A percentile compares a stretch with the other conserved stretches of the same genome.
These are phyloP conservation scores for button mushroom (Agaricus bisporus) DNA, from an alignment of 768 basidiomycete species.

Conservation along the genomic window DNA sequence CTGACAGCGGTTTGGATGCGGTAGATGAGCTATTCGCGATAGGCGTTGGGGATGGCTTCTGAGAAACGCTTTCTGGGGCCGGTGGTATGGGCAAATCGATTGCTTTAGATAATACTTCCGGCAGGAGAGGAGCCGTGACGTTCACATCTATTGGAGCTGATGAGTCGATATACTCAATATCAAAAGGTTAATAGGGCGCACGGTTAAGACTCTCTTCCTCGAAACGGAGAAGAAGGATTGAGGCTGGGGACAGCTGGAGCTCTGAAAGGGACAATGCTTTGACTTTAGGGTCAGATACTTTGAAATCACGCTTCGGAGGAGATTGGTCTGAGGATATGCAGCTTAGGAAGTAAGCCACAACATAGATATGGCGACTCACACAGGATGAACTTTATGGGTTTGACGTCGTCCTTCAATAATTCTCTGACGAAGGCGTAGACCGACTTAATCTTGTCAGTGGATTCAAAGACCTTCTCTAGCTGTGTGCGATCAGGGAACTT, in stretches of 20 bases:
- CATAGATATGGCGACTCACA: slow-evolving; percentile 45
- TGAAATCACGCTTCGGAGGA: slow-evolving; percentile 79
- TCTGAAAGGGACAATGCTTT: slow-evolving; percentile 62
- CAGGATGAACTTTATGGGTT: slow-evolving; percentile 76
- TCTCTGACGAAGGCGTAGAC: slow-evolving; percentile 82
- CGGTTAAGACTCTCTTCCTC: slow-evolving; percentile 68
- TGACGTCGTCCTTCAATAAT: slow-evolving; percentile 66
- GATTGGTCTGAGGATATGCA: slow-evolving; percentile 51
- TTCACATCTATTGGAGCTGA: slow-evolving; percentile 36
- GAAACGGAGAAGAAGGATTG: slow-evolving; percentile 71
- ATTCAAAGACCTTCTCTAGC: slow-evolving; percentile 73
- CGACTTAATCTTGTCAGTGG: slow-evolving; percentile 70
- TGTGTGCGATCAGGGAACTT: slow-evolving; percentile 77
- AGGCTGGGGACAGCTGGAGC: slow-evolving; percentile 74
- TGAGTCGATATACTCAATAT: background rate
- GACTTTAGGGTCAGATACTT: slow-evolving; percentile 70
- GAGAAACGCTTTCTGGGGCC: slow-evolving; percentile 14
- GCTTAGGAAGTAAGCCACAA: background rate
- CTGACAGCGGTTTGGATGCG: background rate
- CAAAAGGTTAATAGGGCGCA: slow-evolving; percentile 21
- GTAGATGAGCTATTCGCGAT: slow-evolving; percentile 4
- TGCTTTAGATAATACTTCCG: slow-evolving; percentile 50
- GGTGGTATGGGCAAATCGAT: slow-evolving; percentile 63
- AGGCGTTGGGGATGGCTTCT: slow-evolving; percentile 1
- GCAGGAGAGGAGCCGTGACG: slow-evolving; percentile 58